These are phyloP conservation scores for Alternaria solani DNA, from an alignment of 2,329 filamentous ascomycete genomes.

Conservation along the genomic window DNA sequence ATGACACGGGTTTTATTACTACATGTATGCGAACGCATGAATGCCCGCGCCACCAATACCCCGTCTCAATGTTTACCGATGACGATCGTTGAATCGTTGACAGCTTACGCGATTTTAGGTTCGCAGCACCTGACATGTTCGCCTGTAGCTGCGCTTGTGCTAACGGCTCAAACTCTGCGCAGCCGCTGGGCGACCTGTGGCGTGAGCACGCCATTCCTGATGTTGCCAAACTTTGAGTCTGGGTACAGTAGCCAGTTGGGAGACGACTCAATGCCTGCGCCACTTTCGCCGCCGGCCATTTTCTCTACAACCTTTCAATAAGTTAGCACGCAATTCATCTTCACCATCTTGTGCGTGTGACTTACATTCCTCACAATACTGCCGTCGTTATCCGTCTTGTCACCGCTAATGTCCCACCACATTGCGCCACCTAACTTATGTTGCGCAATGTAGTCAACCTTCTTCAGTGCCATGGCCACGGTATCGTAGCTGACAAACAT, in stretches of 20 bases:
- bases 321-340: neutral
- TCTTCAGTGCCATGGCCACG: conserved; percentile 69
- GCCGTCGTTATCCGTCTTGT: conserved; percentile 70
- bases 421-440: conserved; percentile 83
- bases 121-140: conserved; percentile 1
- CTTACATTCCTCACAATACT: conserved; percentile 61
- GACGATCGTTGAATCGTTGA: neutral
- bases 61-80: conserved; percentile 4
- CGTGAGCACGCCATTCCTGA: conserved; percentile 52
- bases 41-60: conserved; percentile 20
- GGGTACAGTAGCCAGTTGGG: conserved; percentile 60
- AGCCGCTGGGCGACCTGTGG: neutral
- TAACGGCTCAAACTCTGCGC: neutral
- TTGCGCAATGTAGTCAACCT: conserved; percentile 74
- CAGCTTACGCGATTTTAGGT: conserved; percentile 5
- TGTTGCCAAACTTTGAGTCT: conserved; percentile 62
- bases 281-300: conserved; percentile 44
- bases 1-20: conserved; percentile 27
- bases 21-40: conserved; percentile 20
- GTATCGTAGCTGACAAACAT: conserved; percentile 82
- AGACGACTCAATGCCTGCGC: conserved; percentile 56
- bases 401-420: conserved; percentile 94
- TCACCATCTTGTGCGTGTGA: conserved; percentile 8
- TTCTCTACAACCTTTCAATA: conserved; percentile 48
- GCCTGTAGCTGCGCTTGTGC: neutral